Base-by-base conservation (phyloP, 2,329 filamentous ascomycete genomes). In the Raffaelea deltoideospora region DNA sequence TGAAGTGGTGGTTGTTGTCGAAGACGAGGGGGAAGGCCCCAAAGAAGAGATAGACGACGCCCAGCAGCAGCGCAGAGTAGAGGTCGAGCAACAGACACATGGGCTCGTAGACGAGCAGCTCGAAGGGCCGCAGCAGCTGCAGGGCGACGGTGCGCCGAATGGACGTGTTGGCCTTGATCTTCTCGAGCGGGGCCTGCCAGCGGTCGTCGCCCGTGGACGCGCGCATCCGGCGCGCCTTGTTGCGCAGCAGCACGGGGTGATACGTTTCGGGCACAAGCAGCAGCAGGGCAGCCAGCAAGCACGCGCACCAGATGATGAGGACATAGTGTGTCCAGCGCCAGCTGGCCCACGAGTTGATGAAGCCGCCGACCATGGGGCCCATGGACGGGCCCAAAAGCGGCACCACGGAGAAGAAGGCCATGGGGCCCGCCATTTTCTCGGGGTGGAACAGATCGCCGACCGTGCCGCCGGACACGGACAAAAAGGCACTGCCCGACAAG, bases 321-420 rank as follows among this genome's bases (percentile, higher is more conserved):
- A 86, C 67, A 51, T 87, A 94, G 55, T 90, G 87, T 0, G 78
- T 81, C 82, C 82, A 90, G 36, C 81, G 64, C 79, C 85, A 94
- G 38, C 63, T 60, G 4, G 67, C 68, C 47, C 78, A 73, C 47
- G 79, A 72, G 53, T 88, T 88, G 53, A 93, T 85, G 54, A 92
- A 86, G 8, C 84, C 85, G 9, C 83, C 84, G 15, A 81, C 53
- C 14, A 78, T 44, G 1, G 74, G 72, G 0, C 75, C 73, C 3
- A 74, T 47, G 9, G 63, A 65, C 0, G 75, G 67, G 47, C 85
- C 65, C 43, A 72, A 57, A 53, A 81, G 80, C 1, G 76, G 77
- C 2, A 64, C 65, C 8, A 75, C 60, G 5, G 77, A 75, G 51
- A 80, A 92, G 14, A 93, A 61, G 58, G 85, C 77, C 87, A 94